Percentiles rank a stretch among this genome's conserved stretches.
phyloP scores from a whole-genome alignment of 2,329 filamentous ascomycete species.

The Aspergillus tanneri region DNA sequence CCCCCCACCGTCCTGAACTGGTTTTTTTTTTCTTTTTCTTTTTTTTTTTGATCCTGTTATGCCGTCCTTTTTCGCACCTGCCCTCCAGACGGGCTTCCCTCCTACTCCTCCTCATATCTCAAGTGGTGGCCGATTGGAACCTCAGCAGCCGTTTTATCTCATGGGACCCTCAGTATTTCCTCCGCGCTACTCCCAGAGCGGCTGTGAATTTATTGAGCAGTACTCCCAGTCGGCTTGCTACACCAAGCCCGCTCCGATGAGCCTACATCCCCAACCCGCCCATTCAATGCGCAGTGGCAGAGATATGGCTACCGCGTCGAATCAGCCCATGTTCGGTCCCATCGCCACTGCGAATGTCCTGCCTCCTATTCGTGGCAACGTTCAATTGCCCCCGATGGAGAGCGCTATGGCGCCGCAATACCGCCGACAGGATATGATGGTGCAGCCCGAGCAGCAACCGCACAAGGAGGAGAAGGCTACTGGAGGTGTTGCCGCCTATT shows the following conservation, averaged over 20 bases:
- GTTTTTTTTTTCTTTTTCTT: constrained; percentile 20
- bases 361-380: constrained; percentile 43
- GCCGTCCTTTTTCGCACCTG: constrained; percentile 45
- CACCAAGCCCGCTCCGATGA: constrained; percentile 37
- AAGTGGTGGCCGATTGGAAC: constrained; percentile 38
- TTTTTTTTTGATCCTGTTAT: constrained; percentile 29
- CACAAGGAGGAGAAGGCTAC: constrained; percentile 65
- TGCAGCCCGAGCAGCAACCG: constrained; percentile 35
- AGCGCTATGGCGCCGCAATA: constrained; percentile 43
- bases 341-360: constrained; percentile 36
- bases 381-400: constrained; percentile 44
- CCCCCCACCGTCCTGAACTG: constrained; percentile 37
- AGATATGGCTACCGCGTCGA: constrained; percentile 33
- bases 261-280: constrained; percentile 30
- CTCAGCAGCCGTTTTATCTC: constrained; percentile 41
- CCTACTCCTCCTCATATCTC: constrained; percentile 45
- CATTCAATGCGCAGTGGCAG: constrained; percentile 34
- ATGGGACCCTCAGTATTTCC: constrained; percentile 41
- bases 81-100: constrained; percentile 40
- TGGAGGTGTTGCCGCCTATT: constrained; percentile 86
- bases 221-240: constrained; percentile 47
- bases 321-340: constrained; percentile 38
- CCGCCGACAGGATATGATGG: constrained; percentile 41
- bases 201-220: constrained; percentile 48
- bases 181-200: constrained; percentile 44